Evolutionary conservation across 305 asterid species (phyloP), one percentile per base, ranked within the genome.

Genomic region (Striga hermonthica): DNA sequence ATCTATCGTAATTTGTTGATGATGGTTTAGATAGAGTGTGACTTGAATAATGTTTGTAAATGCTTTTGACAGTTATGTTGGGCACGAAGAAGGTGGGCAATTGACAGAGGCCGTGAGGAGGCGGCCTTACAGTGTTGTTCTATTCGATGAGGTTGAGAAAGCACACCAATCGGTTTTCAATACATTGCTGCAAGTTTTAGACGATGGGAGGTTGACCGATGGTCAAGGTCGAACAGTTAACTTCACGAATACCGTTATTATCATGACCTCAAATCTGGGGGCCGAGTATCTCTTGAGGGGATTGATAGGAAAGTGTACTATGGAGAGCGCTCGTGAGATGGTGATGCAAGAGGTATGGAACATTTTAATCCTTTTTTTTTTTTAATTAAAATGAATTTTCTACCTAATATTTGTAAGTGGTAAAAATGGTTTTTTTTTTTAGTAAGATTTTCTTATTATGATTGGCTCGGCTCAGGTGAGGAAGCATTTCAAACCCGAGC

Each of bases 51-150:
- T 22, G 31, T 22, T 22, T 22, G 31, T 22, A 22, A 22, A 22
- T 22, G 3, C 8, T 55, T n/a, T 60, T 10, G 45, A 4, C 77
- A 85, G 97, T 14, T 91, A 92, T 10, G 89, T 92, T 36, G 98
- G 97, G 11, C 97, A 87, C 1, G 97, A 90, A 12, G 96, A 90
- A 77, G 97, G 98, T 3, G 98, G 98, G 4, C 97, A 90, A 37
- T 77, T 92, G 13, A 92, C 96, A 0, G 95, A 92, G 79, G 83
- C 95, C 0, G 94, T 92, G 60, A 84, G 98, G 84, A 77, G 97
- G 65, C 71, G 96, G 4, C 96, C 97, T n/a, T 92, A 87, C 36
- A 79, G 95, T n/a, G 96, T 90, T 0, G 70, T 90, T 14, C 77
- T 92, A 9, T 89, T 92, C 0, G 98, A 92, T 56, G 98, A 92